Percentiles rank a stretch among this genome's conserved stretches.
phyloP scores from a whole-genome alignment of 2,329 filamentous ascomycete species.

The Pseudogymnoascus sp. region DNA sequence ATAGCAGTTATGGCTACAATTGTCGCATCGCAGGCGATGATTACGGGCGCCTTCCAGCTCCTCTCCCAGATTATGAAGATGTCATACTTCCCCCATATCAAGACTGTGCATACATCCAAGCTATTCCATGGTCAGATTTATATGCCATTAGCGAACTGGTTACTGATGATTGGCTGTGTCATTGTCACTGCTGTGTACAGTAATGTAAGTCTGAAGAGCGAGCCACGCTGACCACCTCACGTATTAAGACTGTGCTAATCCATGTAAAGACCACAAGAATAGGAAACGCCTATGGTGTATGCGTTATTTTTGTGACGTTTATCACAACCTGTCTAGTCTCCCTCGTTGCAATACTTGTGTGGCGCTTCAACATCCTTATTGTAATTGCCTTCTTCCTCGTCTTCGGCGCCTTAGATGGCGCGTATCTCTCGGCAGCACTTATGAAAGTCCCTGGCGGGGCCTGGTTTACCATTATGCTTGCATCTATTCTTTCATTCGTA shows the following conservation, averaged over 20 bases:
- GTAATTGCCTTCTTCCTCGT: constrained; percentile 54
- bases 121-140: constrained; percentile 69
- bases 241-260: constrained; percentile 9
- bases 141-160: constrained; percentile 67
- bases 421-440: constrained; percentile 61
- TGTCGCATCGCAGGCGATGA: constrained; percentile 71
- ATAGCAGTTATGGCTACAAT: constrained; percentile 63
- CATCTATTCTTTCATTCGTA: constrained; percentile 51
- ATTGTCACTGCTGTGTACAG: constrained; percentile 66
- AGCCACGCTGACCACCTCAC: neutral
- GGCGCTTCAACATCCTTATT: constrained; percentile 53
- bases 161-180: constrained; percentile 68
- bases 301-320: constrained; percentile 73
- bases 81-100: constrained; percentile 66
- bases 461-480: constrained; percentile 67
- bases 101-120: constrained; percentile 61
- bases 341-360: constrained; percentile 63
- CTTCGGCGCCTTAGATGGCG: constrained; percentile 59
- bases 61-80: constrained; percentile 66
- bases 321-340: constrained; percentile 69
- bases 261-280: constrained; percentile 50
- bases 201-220: constrained; percentile 39
- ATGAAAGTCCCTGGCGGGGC: constrained; percentile 68
- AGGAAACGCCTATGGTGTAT: constrained; percentile 70
- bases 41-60: constrained; percentile 63